A percentile compares a stretch with the other conserved stretches of the same genome.
Conservation (phyloP, 2,329 filamentous ascomycete genomes). For the Dendryphion nanum region DNA sequence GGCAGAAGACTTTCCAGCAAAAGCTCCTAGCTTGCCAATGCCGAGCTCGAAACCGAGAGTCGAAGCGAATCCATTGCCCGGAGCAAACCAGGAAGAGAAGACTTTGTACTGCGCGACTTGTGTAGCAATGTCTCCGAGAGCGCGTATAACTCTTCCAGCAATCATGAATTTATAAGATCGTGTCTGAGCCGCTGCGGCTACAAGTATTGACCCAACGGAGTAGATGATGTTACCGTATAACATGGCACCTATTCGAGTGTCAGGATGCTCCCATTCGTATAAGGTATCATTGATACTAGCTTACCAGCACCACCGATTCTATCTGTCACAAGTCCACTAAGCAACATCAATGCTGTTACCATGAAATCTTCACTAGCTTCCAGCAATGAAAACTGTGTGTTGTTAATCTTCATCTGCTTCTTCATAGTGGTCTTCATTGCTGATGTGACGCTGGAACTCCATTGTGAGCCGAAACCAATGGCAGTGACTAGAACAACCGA, state of each 20-base stretch:
- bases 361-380: conserved; percentile 64
- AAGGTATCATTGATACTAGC: neutral
- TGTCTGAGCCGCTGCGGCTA: conserved; percentile 57
- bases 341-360: conserved; percentile 55
- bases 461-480: conserved; percentile 60
- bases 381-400: conserved; percentile 58
- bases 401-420: conserved; percentile 59
- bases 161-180: conserved; percentile 63
- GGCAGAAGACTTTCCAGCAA: conserved; percentile 60
- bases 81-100: conserved; percentile 64
- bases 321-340: conserved; percentile 58
- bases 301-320: conserved; percentile 55
- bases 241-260: conserved; percentile 43
- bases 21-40: conserved; percentile 60
- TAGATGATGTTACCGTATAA: conserved; percentile 63
- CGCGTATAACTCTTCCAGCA: conserved; percentile 53
- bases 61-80: conserved; percentile 60
- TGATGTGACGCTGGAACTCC: conserved; percentile 60
- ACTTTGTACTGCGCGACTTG: conserved; percentile 65
- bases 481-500: conserved; percentile 53
- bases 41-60: conserved; percentile 61
- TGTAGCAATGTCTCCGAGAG: conserved; percentile 62
- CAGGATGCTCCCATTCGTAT: conserved; percentile 15
- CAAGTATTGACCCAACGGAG: conserved; percentile 57
- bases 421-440: conserved; percentile 63